These are phyloP conservation scores for Helianthus tuberosus DNA, from an alignment of 129 eudicot species.

Conservation along the genomic window DNA sequence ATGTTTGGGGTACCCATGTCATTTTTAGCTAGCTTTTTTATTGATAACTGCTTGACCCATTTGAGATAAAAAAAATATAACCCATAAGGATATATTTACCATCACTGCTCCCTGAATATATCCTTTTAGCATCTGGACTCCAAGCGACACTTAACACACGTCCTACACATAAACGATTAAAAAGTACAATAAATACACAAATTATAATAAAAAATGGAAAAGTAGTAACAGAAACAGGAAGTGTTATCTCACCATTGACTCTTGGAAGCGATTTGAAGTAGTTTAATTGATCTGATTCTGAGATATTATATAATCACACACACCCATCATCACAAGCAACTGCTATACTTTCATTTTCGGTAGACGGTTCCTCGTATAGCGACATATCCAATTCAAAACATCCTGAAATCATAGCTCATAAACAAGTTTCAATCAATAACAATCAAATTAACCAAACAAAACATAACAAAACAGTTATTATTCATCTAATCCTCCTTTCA, in stretches of 20 bases:
- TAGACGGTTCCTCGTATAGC: conserved; percentile 29
- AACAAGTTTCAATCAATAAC: neutral
- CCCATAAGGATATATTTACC: conserved; percentile 27
- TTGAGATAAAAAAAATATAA: too few relatives aligned
- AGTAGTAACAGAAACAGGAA: conserved; percentile 11
- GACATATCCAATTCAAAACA: neutral
- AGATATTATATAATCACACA: conserved; percentile 57
- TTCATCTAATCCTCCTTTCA: too few relatives aligned
- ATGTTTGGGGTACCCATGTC: too few relatives aligned
- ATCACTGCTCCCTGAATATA: conserved; percentile 93
- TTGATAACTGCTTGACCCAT: too few relatives aligned
- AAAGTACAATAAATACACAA: neutral
- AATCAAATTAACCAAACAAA: conserved; percentile 1
- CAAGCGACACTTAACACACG: conserved; percentile 84
- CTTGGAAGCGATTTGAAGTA: conserved; percentile 67
- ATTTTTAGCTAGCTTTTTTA: too few relatives aligned
- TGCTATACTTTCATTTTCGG: conserved; percentile 48
- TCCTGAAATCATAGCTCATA: neutral
- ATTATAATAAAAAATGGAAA: neutral
- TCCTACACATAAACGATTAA: conserved; percentile 44
- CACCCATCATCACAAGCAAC: conserved; percentile 91
- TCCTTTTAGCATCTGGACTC: conserved; percentile 75
- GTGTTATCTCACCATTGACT: conserved; percentile 79
- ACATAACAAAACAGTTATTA: too few relatives aligned
- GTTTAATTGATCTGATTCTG: conserved; percentile 45